Evolutionary conservation across 306 rosid species (phyloP).

Genomic region (Begonia loranthoides): DNA sequence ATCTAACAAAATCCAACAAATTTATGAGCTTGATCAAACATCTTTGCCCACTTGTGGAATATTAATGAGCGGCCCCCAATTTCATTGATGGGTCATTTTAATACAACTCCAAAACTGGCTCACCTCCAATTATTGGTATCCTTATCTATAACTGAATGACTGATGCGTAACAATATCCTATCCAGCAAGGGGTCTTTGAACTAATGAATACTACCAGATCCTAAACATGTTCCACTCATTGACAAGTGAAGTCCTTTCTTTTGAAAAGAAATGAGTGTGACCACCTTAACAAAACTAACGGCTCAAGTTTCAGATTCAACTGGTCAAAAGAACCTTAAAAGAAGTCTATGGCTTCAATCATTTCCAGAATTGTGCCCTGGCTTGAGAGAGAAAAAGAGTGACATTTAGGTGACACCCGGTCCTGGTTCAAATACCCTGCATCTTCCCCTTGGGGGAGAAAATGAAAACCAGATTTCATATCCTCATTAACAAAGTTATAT

Average conservation of each 20-base stretch:
- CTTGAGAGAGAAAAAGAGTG: too few species aligned
- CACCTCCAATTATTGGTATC: slow-evolving; percentile 12
- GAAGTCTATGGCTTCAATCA: too few species aligned
- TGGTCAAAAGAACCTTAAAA: slow-evolving; percentile 45
- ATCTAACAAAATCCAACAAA: not conserved
- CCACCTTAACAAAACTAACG: slow-evolving; percentile 24
- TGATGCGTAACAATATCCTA: slow-evolving; percentile 12
- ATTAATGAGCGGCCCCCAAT: slow-evolving; percentile 8
- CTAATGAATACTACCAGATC: too few species aligned
- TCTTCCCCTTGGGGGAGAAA: too few species aligned
- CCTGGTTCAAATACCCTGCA: too few species aligned
- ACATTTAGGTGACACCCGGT: too few species aligned
- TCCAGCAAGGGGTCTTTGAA: not conserved
- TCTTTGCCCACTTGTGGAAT: slow-evolving; percentile 27
- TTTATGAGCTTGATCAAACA: slow-evolving; percentile 16
- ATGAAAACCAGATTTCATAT: too few species aligned
- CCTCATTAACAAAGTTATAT: too few species aligned
- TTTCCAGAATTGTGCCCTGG: not conserved
- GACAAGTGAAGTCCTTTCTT: slow-evolving; percentile 5
- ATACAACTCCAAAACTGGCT: slow-evolving; percentile 14
- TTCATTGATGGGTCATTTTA: slow-evolving; percentile 30
- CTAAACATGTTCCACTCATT: too few species aligned
- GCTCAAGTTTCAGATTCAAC: slow-evolving; percentile 29
- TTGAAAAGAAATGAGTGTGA: slow-evolving; percentile 20
- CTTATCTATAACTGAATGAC: slow-evolving; percentile 10